These are phyloP conservation scores for Gomphus bonarii DNA, from an alignment of 1,284 basidiomycete species.

Conservation along the genomic window DNA sequence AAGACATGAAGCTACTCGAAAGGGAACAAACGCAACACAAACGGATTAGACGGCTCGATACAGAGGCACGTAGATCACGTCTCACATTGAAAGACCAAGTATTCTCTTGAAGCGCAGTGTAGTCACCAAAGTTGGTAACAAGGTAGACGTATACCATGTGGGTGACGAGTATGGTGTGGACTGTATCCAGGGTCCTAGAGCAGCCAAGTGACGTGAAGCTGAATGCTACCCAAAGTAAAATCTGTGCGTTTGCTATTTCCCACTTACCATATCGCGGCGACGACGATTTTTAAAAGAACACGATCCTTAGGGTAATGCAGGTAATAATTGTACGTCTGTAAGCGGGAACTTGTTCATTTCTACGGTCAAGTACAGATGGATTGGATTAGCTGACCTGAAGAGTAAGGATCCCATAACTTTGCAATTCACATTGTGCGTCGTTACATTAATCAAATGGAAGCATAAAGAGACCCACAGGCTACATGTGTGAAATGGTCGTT, in stretches of 20 bases:
- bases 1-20: not conserved
- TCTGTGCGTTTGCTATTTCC: not conserved
- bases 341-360: not conserved
- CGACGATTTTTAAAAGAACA: not conserved
- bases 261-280: not conserved
- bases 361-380: not conserved
- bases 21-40: not conserved
- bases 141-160: conserved; percentile 2
- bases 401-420: conserved; percentile 1
- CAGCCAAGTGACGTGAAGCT: not conserved
- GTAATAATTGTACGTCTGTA: not conserved
- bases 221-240: no score
- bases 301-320: not conserved
- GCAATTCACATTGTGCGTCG: not conserved
- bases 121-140: conserved; percentile 1
- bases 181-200: not conserved
- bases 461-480: not conserved
- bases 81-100: conserved; percentile 2
- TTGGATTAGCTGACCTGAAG: not conserved
- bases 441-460: not conserved
- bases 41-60: not conserved
- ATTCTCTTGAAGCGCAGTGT: not conserved
- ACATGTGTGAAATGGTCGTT: not conserved
- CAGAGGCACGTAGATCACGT: not conserved
- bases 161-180: not conserved